Conservation (phyloP, 495 filamentous ascomycete genomes). For the Aspergillus cavernicola region DNA sequence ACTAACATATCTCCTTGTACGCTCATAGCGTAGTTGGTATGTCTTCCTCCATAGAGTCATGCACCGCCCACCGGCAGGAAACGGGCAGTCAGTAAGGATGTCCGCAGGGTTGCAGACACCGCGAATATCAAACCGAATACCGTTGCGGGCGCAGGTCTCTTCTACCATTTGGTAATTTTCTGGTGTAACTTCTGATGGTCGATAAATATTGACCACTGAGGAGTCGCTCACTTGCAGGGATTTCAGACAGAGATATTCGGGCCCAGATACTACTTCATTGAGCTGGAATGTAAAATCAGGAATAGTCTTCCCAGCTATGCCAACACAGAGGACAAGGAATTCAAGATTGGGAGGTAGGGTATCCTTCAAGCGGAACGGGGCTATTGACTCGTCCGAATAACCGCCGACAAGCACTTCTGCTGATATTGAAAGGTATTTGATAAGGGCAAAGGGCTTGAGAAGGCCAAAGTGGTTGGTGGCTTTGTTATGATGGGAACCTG, state of each 20-base stretch:
- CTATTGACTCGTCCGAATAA: neutral
- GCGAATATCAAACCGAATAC: neutral
- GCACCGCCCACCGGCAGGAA: slow-evolving; percentile 3
- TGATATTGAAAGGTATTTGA: slow-evolving; percentile 2
- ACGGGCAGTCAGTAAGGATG: neutral
- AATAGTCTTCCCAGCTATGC: neutral
- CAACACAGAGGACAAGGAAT: neutral
- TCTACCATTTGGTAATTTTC: neutral
- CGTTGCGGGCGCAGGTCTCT: neutral
- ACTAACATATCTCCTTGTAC: neutral
- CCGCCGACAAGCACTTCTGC: neutral
- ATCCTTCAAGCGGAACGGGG: neutral
- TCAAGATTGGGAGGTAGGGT: neutral
- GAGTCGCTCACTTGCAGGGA: neutral
- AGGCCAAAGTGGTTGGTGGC: neutral
- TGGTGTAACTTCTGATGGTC: neutral
- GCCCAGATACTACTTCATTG: neutral
- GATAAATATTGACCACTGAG: neutral
- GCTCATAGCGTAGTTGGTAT: neutral
- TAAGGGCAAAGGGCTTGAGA: neutral
- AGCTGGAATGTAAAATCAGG: neutral
- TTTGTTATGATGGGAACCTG: neutral
- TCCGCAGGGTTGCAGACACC: neutral
- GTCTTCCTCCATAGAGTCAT: neutral
- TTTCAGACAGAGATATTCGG: neutral